A percentile compares a stretch with the other conserved stretches of the same genome.
Evolutionary conservation across 768 basidiomycete species (phyloP).

Genomic region (Asterophora parasitica): DNA sequence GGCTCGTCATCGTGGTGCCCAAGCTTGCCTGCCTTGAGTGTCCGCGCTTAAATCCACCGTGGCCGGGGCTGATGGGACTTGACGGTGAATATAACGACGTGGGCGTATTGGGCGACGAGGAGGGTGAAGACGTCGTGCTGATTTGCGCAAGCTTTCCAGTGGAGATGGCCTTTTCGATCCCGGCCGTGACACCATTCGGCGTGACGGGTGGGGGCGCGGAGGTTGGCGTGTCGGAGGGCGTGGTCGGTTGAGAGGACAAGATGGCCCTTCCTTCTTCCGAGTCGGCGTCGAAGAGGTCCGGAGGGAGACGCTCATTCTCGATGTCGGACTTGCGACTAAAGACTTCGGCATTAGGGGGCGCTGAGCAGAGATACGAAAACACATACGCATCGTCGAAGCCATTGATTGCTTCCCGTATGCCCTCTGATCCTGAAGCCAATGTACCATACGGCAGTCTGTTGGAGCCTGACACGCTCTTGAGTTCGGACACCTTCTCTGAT

Average conservation of each 20-base stretch:
- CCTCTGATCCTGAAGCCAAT: constrained; percentile 85
- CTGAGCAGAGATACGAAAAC: background rate
- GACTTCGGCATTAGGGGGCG: constrained; percentile 1
- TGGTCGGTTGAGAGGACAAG: constrained; percentile 46
- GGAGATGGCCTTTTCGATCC: constrained; percentile 36
- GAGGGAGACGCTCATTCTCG: constrained; percentile 97
- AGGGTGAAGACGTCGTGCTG: constrained; percentile 18
- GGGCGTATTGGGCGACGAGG: constrained; percentile 19
- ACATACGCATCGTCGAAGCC: constrained; percentile 96
- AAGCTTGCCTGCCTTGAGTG: constrained; percentile 77
- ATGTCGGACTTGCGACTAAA: constrained; percentile 92
- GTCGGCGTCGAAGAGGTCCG: constrained; percentile 83
- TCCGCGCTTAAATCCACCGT: constrained; percentile 56
- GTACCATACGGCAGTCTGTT: constrained; percentile 76
- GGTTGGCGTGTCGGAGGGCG: constrained; percentile 45
- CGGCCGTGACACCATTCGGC: constrained; percentile 40
- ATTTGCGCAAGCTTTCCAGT: constrained; percentile 27
- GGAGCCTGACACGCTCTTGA: constrained; percentile 86
- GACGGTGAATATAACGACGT: constrained; percentile 30
- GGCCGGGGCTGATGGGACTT: constrained; percentile 38
- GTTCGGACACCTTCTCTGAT: constrained; percentile 94
- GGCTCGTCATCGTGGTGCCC: constrained; percentile 94
- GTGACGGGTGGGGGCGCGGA: constrained; percentile 38
- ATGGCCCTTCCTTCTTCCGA: constrained; percentile 69
- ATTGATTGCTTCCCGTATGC: constrained; percentile 90